Conservation (phyloP, 768 basidiomycete species). For the Trametes sanguinea region DNA sequence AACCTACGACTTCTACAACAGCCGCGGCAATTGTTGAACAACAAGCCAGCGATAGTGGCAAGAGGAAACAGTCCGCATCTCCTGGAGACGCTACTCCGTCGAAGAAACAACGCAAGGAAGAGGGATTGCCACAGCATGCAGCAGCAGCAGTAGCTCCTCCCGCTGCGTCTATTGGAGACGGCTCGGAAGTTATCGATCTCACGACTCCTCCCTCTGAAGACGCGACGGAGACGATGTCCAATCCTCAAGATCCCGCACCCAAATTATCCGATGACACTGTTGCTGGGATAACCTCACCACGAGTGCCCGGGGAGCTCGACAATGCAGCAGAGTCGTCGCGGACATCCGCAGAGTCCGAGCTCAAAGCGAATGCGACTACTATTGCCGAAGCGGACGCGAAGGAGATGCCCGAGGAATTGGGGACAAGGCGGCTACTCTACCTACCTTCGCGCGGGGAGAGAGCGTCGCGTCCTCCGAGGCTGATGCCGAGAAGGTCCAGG, state of each 20-base stretch:
- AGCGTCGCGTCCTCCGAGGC: conserved; percentile 8
- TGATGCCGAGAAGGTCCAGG: conserved; percentile 7
- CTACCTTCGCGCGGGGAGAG: neutral
- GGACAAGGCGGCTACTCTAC: neutral
- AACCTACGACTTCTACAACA: neutral
- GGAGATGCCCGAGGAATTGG: neutral
- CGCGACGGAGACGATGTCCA: conserved; percentile 4
- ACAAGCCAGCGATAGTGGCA: conserved; percentile 1
- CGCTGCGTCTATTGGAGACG: neutral
- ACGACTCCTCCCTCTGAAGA: neutral
- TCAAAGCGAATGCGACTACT: too few species aligned
- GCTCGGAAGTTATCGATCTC: conserved; percentile 8
- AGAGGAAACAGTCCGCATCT: conserved; percentile 1
- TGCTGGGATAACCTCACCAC: too few species aligned
- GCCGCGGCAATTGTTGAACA: neutral
- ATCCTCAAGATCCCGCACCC: neutral
- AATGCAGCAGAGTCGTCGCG: too few species aligned
- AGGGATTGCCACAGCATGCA: neutral
- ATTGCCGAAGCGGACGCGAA: too few species aligned
- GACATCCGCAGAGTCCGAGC: too few species aligned
- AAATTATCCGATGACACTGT: neutral
- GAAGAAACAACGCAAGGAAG: conserved; percentile 11
- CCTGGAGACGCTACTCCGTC: neutral
- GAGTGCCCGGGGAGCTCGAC: too few species aligned
- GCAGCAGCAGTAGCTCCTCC: neutral